Evolutionary conservation across 2,329 filamentous ascomycete species (phyloP), one percentile per base, ranked within the genome.

Genomic region (Lasiodiplodia theobromae): DNA sequence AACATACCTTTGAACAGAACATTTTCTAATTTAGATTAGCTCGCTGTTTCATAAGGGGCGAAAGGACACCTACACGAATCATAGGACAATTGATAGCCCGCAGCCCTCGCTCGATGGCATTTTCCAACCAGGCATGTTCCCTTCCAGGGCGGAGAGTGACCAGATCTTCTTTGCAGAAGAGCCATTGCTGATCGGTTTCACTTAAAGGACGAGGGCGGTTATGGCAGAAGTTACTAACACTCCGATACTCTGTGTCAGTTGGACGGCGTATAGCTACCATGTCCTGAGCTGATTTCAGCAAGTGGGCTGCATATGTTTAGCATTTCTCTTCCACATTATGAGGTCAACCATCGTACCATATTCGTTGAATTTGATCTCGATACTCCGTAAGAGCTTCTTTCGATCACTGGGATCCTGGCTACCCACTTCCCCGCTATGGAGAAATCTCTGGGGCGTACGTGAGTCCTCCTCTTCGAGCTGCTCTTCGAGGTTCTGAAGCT

Each of bases 111-210:
- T 82, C 80, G 5, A 82, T 73, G 0, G 67, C 56, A 2, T 71
- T 71, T 65, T 83, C 81, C 0, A 84, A 74, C 77, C 78, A 81
- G 3, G 81, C 80, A 68, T 77, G 74, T 37, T 82, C 80, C 64
- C 81, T 70, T 0, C 80, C 79, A 2, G 77, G 72, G 4, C 79
- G 71, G 0, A 83, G 70, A 0, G 80, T 80, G 16, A 83, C 74
- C 0, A 83, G 66, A 67, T 83, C 82, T 62, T 82, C 80, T 70
- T 79, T 80, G 3, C 75, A 70, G 11, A 75, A 70, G 14, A 82
- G 76, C 69, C 78, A 83, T 21, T 81, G 31, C 2, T 49, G 18
- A 12, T 18, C 34, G 1, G 31, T 3, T 3, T 47, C 28, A 31
- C 28, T 31, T 31, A 31, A 31, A 31, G 28, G 28, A 31, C 28